Base-by-base conservation (phyloP, 1,139 yeast species). In the Suhomyces maxii region DNA sequence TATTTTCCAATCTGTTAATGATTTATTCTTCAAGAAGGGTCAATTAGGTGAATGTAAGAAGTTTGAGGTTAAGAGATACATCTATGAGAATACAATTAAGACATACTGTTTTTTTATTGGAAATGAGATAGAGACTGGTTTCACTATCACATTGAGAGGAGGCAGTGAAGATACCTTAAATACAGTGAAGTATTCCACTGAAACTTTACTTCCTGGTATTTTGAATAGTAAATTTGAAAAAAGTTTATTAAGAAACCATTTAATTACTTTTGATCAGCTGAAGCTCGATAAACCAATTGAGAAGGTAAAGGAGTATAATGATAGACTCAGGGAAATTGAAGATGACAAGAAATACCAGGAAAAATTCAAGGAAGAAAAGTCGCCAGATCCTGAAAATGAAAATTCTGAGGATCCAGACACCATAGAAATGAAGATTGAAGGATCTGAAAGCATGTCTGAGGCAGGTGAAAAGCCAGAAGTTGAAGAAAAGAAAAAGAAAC, bases 61-160 rank as follows among this genome's bases (percentile, higher is more conserved):
- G 23, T 86, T 93, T 60, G 89, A 85, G 49, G 89, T 89, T 13
- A 80, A 80, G 52, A 79, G 88, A 3, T 91, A 72, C 60, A 68
- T 79, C 3, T 79, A 75, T 59, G 76, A 79, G 1, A 73, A 80
- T 45, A 52, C 70, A 1, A 78, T 84, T 11, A 88, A 89, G 59
- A 83, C 95, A 0, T 89, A 84, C 61, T 77, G 89, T 12, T 87
- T 80, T 55, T 79, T 95, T 48, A 79, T 84, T 2, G 98, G 97
- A 0, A 84, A 90, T 54, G 84, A 86, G 39, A 73, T 79, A 23
- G 81, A 80, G 37, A 68, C 84, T 0, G 99, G 99, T 0, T 86
- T 93, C 39, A 90, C 99, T 0, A 78, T 93, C 14, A 73, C 88
- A 8, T 68, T 95, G 26, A 73, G 99, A 49, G 99, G 99, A 2